Base-by-base conservation (phyloP, 2,329 filamentous ascomycete genomes). In the Ascomycota sp. region DNA sequence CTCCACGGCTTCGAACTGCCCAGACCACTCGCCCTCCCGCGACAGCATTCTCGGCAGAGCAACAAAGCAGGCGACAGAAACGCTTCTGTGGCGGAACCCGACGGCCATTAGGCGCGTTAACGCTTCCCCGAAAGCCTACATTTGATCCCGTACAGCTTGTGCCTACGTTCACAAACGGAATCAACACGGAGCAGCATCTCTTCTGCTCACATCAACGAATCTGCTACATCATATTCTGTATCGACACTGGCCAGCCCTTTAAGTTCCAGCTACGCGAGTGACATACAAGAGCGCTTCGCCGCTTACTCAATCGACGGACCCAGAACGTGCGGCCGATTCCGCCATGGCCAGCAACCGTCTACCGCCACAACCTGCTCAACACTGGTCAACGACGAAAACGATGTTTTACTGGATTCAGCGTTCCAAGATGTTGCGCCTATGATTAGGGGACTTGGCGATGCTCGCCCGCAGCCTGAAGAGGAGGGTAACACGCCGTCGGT, bases 181-280 rank as follows among this genome's bases (percentile, higher is more conserved):
- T 54, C 50, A 2, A 53, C 52, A 0, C 46, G 51, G 36, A 54
- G 50, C 36, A 53, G 50, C 28, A 40, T 52, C 27, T 51, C 45
- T 6, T 55, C 52, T 2, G 49, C 48, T 4, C 46, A 51, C 23
- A 33, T 53, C 3, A 49, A 48, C 1, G 53, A 56, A 33, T 54
- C 52, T 5, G 52, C 51, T 4, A 56, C 53, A 1, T 50, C 47
- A 0, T 50, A 44, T 24, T 56, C 52, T 2, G 38, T 45, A 3
- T 51, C 49, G 3, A 50, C 47, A 0, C 37, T 53, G 13, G 47
- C 48, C 2, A 52, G 48, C 15, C 51, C 51, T 6, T 42, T 52
- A 29, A 54, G 50, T 31, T 51, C 48, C 1, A 46, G 42, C 6
- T 50, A 51, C 33, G 42, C 48, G 23, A 47, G 45, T 31, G 48